Conservation (phyloP, 768 basidiomycete species). For the Chalciporus chontae region DNA sequence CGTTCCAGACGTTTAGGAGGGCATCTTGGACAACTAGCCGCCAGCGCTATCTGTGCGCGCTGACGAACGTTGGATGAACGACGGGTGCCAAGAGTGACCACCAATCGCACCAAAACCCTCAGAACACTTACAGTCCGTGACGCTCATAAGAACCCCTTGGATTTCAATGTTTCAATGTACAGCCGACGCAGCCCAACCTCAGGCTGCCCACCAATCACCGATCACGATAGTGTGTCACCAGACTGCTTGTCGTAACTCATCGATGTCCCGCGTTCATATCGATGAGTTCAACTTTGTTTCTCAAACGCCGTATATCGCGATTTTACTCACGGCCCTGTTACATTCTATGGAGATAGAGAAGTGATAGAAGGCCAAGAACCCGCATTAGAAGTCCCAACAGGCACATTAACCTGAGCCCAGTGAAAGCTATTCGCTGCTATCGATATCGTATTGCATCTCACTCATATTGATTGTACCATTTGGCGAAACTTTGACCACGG, state of each 20-base stretch:
- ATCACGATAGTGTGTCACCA: constrained; percentile 1
- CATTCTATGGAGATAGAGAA: background rate
- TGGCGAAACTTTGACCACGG: no score
- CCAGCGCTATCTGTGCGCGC: background rate
- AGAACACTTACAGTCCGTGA: background rate
- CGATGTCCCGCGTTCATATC: constrained; percentile 30
- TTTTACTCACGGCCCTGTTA: background rate
- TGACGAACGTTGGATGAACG: background rate
- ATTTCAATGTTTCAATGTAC: background rate
- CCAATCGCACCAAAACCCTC: no score
- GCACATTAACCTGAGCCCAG: constrained; percentile 12
- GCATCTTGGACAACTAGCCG: background rate
- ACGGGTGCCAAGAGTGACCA: background rate
- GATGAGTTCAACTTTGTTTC: constrained; percentile 48
- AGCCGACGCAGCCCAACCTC: background rate
- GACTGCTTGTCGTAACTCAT: constrained; percentile 10
- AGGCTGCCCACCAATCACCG: constrained; percentile 12
- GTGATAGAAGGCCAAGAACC: constrained; percentile 13
- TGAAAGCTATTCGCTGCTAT: background rate
- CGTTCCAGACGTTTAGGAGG: no score
- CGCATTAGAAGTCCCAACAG: constrained; percentile 6
- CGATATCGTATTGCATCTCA: no score
- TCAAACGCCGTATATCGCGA: constrained; percentile 17
- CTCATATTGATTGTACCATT: no score
- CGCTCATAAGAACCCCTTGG: background rate